A percentile compares a stretch with the other conserved stretches of the same genome.
These are phyloP conservation scores for Lunasporangiospora selenospora DNA, from an alignment of 192 early-diverging fungal species.

Conservation along the genomic window DNA sequence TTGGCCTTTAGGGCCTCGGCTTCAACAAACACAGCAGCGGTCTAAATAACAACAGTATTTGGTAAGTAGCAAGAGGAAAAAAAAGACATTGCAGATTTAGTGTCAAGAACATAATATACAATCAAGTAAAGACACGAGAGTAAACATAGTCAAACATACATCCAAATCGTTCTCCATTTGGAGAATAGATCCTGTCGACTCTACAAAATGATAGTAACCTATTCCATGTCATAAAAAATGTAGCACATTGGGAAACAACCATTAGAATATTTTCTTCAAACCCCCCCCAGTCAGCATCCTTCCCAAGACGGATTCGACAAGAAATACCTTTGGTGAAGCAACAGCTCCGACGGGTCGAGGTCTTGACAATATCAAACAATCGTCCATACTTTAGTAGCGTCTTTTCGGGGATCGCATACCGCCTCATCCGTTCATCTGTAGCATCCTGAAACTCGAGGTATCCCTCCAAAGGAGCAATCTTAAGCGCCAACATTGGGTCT, in stretches of 20 bases:
- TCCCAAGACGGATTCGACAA: too few species aligned
- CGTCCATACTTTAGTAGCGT: conserved; percentile 56
- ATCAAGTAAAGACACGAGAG: background rate
- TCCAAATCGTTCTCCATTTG: conserved; percentile 56
- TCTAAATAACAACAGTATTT: conserved; percentile 14
- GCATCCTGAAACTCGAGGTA: conserved; percentile 41
- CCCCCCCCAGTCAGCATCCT: too few species aligned
- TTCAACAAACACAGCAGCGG: conserved; percentile 39
- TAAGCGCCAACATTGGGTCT: conserved; percentile 26
- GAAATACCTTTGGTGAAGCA: conserved; percentile 85
- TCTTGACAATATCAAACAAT: conserved; percentile 74
- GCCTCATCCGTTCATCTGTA: conserved; percentile 30
- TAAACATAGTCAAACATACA: conserved; percentile 41
- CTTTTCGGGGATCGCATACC: conserved; percentile 60
- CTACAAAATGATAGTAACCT: conserved; percentile 75
- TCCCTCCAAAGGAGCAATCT: conserved; percentile 20
- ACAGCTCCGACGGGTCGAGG: conserved; percentile 64
- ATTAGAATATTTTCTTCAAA: too few species aligned
- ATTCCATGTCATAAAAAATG: too few species aligned
- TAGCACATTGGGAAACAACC: too few species aligned
- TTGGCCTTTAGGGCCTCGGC: conserved; percentile 27
- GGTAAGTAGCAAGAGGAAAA: background rate
- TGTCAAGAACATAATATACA: background rate
- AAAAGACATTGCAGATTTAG: background rate
- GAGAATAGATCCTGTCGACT: conserved; percentile 63